Percentiles rank a stretch among this genome's conserved stretches.
Evolutionary conservation across 176 grass and related monocot genomes (phyloP).

Genomic region (Rhipidocladum racemiflorum): DNA sequence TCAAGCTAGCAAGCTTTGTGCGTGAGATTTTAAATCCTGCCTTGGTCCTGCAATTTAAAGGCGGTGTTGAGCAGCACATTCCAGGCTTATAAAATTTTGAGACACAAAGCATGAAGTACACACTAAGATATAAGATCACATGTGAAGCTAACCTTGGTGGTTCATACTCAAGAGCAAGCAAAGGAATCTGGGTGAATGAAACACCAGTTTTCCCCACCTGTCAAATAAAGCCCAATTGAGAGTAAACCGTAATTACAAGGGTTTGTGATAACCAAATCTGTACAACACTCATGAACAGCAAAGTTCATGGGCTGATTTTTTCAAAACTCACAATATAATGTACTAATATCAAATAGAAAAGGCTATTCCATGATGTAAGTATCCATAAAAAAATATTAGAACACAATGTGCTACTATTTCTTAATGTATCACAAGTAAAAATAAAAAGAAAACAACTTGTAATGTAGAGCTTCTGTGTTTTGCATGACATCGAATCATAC

Average conservation of each 20-base stretch:
- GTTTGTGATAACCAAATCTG: neutral
- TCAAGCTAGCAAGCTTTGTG: conserved; percentile 82
- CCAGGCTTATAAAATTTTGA: neutral
- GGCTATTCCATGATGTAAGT: neutral
- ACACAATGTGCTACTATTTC: neutral
- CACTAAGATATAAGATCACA: conserved; percentile 18
- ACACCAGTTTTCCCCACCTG: conserved; percentile 86
- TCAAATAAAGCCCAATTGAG: conserved; percentile 22
- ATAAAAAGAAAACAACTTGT: neutral
- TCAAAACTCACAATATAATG: conserved; percentile 5
- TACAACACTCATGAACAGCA: neutral
- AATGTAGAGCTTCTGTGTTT: neutral
- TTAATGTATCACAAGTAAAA: conserved; percentile 3
- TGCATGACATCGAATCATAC: neutral
- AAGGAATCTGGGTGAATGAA: conserved; percentile 75
- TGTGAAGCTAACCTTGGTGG: conserved; percentile 63
- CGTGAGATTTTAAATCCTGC: conserved; percentile 95
- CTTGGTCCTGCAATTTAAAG: conserved; percentile 65
- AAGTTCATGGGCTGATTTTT: conserved; percentile 8
- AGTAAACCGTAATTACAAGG: conserved; percentile 2
- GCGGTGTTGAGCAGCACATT: neutral
- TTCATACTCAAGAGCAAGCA: conserved; percentile 96
- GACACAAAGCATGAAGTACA: conserved; percentile 25
- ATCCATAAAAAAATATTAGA: neutral
- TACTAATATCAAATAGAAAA: neutral